These are phyloP conservation scores for Millerago galiae DNA, from an alignment of 805 yeast genomes.

Conservation along the genomic window DNA sequence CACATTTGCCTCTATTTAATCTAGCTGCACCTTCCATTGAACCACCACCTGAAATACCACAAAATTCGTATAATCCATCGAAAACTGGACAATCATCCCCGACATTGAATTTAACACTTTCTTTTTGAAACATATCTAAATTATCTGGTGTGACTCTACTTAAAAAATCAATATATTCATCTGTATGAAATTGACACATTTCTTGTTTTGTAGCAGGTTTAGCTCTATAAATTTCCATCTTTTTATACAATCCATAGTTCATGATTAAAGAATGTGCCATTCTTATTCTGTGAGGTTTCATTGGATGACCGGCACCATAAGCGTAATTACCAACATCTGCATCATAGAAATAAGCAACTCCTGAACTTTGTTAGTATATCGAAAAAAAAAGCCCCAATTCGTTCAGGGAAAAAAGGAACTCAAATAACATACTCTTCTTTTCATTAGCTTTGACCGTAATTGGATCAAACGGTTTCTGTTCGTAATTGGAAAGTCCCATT, in stretches of 20 bases:
- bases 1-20: conserved; percentile 78
- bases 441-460: conserved; percentile 49
- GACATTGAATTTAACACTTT: conserved; percentile 74
- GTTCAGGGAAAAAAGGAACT: background rate
- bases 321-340: conserved; percentile 97
- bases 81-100: conserved; percentile 92
- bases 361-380: conserved; percentile 5
- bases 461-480: conserved; percentile 55
- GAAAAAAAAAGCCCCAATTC: conserved; percentile 5
- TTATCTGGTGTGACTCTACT: conserved; percentile 90
- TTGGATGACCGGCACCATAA: conserved; percentile 93
- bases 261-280: conserved; percentile 87
- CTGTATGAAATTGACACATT: conserved; percentile 74
- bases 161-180: conserved; percentile 88
- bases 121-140: conserved; percentile 54
- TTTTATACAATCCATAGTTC: conserved; percentile 76
- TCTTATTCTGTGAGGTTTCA: conserved; percentile 95
- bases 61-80: conserved; percentile 90
- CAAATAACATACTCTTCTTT: conserved; percentile 34
- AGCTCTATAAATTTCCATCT: conserved; percentile 86
- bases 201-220: conserved; percentile 78
- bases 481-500: conserved; percentile 19
- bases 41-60: conserved; percentile 87
- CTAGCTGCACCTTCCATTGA: conserved; percentile 89
- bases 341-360: conserved; percentile 74